Evolutionary conservation across 1,284 basidiomycete genomes (phyloP).

Genomic region (Fistulinella cinereoalba): DNA sequence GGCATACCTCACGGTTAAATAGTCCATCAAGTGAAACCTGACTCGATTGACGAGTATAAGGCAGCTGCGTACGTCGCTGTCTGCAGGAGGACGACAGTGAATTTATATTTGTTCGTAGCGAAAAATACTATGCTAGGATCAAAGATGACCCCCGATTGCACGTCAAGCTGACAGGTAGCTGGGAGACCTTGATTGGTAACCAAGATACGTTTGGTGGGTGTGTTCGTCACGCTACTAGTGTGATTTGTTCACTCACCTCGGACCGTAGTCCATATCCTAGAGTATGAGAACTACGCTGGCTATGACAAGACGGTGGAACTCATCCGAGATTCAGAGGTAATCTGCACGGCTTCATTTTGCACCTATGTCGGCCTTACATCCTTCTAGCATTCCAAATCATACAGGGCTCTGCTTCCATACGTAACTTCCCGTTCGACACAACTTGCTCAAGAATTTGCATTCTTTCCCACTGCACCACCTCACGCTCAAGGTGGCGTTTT

Average conservation of each 20-base stretch:
- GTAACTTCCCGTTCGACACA: slow-evolving; percentile 71
- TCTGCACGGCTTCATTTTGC: slow-evolving; percentile 4
- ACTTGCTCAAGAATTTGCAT: slow-evolving; percentile 90
- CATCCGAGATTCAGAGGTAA: slow-evolving; percentile 61
- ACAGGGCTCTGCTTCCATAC: slow-evolving; percentile 69
- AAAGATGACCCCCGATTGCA: slow-evolving; percentile 68
- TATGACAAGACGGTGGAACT: slow-evolving; percentile 70
- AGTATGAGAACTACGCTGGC: slow-evolving; percentile 87
- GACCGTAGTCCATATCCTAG: slow-evolving; percentile 67
- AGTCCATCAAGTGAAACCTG: slow-evolving; percentile 85
- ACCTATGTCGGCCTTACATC: slow-evolving; percentile 2
- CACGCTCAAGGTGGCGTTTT: slow-evolving; percentile 85
- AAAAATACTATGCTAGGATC: slow-evolving; percentile 77
- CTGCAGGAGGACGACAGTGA: slow-evolving; percentile 4
- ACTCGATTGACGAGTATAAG: slow-evolving; percentile 78
- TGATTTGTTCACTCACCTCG: neutral
- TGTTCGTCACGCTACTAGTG: neutral
- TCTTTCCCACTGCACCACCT: slow-evolving; percentile 87
- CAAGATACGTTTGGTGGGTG: slow-evolving; percentile 72
- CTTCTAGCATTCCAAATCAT: slow-evolving; percentile 57
- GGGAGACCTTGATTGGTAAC: slow-evolving; percentile 85
- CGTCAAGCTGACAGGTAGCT: slow-evolving; percentile 87
- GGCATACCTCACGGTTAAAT: slow-evolving; percentile 7
- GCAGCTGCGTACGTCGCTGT: slow-evolving; percentile 69
- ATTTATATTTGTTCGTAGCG: slow-evolving; percentile 43